Evolutionary conservation across 352 stramenopile genomes (phyloP).

Genomic region (Globisporangium middletonii): DNA sequence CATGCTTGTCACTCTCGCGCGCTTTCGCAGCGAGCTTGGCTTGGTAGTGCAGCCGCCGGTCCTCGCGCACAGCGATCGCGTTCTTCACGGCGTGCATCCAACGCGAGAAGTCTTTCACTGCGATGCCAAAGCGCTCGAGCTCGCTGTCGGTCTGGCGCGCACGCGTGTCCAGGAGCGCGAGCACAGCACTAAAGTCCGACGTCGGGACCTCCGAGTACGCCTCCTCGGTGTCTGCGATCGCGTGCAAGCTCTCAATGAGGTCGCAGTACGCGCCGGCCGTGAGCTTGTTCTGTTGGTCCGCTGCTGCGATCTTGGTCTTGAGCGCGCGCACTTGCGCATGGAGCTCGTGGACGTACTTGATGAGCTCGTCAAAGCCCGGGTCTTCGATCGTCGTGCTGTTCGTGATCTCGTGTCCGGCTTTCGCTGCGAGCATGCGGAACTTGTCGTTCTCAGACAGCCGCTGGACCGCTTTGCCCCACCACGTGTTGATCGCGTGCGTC

Average conservation of each 20-base stretch:
- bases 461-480: conserved; percentile 81
- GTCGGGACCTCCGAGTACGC: conserved; percentile 55
- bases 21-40: conserved; percentile 52
- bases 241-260: conserved; percentile 70
- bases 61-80: conserved; percentile 67
- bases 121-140: conserved; percentile 54
- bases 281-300: conserved; percentile 66
- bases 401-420: conserved; percentile 36
- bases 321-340: conserved; percentile 52
- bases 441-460: conserved; percentile 76
- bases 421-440: conserved; percentile 55
- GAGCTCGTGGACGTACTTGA: conserved; percentile 64
- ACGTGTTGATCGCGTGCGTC: conserved; percentile 68
- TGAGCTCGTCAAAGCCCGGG: conserved; percentile 53
- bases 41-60: conserved; percentile 75
- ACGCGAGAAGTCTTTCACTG: conserved; percentile 62
- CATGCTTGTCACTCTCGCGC: conserved; percentile 19
- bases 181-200: conserved; percentile 54
- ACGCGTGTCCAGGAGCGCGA: conserved; percentile 65
- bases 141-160: conserved; percentile 70
- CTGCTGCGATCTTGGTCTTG: conserved; percentile 51
- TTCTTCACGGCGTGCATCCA: conserved; percentile 72
- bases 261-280: conserved; percentile 74
- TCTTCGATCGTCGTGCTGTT: conserved; percentile 54
- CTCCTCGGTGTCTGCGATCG: conserved; percentile 62